Conservation (phyloP, 2,329 filamentous ascomycete species). For the Calonectria leucothoes region DNA sequence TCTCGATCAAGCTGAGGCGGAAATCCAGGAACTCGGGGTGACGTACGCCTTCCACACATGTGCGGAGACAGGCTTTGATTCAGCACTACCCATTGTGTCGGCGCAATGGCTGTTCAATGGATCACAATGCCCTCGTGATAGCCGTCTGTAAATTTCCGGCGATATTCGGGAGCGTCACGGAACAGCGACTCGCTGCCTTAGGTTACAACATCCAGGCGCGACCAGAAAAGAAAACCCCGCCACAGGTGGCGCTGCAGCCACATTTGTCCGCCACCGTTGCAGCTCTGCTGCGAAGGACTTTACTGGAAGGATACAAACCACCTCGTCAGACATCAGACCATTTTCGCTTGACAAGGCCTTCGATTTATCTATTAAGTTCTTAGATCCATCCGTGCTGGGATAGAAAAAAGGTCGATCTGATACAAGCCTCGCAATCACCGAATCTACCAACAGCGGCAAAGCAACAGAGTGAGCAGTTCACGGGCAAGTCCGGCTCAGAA, state of each 20-base stretch:
- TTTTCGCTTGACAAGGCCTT: conserved; percentile 12
- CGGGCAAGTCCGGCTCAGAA: conserved; percentile 21
- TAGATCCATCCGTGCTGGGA: conserved; percentile 6
- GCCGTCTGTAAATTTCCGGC: conserved; percentile 50
- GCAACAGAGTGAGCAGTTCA: conserved; percentile 6
- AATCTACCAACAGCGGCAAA: neutral
- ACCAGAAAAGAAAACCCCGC: conserved; percentile 14
- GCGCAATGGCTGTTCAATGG: conserved; percentile 49
- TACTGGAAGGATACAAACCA: neutral
- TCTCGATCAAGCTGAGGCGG: neutral
- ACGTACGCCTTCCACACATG: conserved; percentile 68
- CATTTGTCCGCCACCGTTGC: neutral
- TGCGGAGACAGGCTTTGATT: conserved; percentile 63
- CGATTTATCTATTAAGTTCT: conserved; percentile 1
- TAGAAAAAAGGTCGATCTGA: conserved; percentile 1
- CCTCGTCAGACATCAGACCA: conserved; percentile 11
- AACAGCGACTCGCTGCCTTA: conserved; percentile 47
- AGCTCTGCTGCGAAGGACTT: neutral
- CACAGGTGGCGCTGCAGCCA: conserved; percentile 32
- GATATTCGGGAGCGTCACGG: conserved; percentile 48
- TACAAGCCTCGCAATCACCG: conserved; percentile 3
- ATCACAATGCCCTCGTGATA: conserved; percentile 46
- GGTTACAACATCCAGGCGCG: conserved; percentile 30
- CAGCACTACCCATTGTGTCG: conserved; percentile 66
- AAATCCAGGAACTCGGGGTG: neutral